Conservation (phyloP, 495 filamentous ascomycete genomes). For the Aspergillus avenaceus region DNA sequence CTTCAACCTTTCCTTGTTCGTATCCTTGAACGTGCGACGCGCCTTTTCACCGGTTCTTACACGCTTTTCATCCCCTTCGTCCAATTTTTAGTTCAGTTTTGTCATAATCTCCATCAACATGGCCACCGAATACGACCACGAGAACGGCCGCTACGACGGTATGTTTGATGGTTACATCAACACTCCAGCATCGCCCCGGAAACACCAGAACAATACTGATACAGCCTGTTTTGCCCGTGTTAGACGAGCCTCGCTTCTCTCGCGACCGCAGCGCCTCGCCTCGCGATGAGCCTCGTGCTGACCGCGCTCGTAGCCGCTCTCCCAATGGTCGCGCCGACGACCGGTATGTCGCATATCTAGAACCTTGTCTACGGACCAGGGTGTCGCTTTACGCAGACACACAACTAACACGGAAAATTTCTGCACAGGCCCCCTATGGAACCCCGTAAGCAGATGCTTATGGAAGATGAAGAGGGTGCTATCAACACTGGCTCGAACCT, state of each 20-base stretch:
- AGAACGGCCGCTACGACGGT: slow-evolving; percentile 85
- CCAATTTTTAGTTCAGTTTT: slow-evolving; percentile 14
- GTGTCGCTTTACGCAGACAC: background rate
- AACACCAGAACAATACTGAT: slow-evolving; percentile 20
- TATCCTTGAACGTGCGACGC: slow-evolving; percentile 5
- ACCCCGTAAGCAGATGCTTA: slow-evolving; percentile 41
- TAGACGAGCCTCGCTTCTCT: slow-evolving; percentile 80
- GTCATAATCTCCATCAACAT: slow-evolving; percentile 28
- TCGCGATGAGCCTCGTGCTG: slow-evolving; percentile 67
- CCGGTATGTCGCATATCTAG: slow-evolving; percentile 57
- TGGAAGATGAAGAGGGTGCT: slow-evolving; percentile 73
- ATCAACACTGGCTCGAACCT: slow-evolving; percentile 94
- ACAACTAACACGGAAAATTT: slow-evolving; percentile 7
- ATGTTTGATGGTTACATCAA: slow-evolving; percentile 30
- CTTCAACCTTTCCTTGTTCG: background rate
- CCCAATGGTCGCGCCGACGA: slow-evolving; percentile 62
- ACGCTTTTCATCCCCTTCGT: slow-evolving; percentile 3
- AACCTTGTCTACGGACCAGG: background rate
- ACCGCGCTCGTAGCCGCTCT: slow-evolving; percentile 73
- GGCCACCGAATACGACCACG: slow-evolving; percentile 81
- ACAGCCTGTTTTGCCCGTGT: slow-evolving; percentile 9
- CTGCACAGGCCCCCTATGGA: slow-evolving; percentile 28
- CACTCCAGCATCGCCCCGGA: slow-evolving; percentile 4
- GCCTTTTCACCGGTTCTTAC: background rate
- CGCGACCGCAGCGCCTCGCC: slow-evolving; percentile 92